Base-by-base conservation (phyloP, 2,329 filamentous ascomycete genomes). In the Trichoderma sp. region DNA sequence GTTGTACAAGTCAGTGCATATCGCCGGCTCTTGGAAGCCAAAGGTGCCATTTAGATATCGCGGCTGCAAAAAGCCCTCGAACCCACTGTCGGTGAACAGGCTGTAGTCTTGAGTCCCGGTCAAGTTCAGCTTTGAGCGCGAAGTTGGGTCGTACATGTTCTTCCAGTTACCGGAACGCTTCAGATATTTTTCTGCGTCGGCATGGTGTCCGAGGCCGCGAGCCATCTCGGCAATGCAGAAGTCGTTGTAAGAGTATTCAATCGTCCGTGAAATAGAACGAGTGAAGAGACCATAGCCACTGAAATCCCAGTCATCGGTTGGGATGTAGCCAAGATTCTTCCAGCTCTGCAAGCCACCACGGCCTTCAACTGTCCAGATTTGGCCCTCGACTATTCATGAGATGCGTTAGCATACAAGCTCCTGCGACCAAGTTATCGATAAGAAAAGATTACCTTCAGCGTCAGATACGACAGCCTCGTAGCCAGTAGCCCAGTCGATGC, bases 231-330 rank as follows among this genome's bases (percentile, higher is more conserved):
- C 85, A 67, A 92, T 89, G 73, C 88, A 89, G 73, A 90, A 94
- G 78, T 94, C 92, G 71, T 94, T 86, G 78, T 94, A 94, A 0
- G 90, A 89, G 75, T 94, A 94, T 76, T 94, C 92, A 5, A 94
- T 86, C 0, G 90, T 93, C 3, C 92, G 85, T 2, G 89, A 92
- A 34, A 95, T 86, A 67, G 86, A 90, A 7, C 92, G 86, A 0
- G 90, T 91, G 72, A 87, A 85, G 0, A 89, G 85, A 0, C 91
- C 91, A 1, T 84, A 83, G 10, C 89, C 89, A 43, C 85, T 81
- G 0, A 83, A 82, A 74, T 93, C 91, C 32, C 83, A 84, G 75
- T 94, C 89, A 70, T 92, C 85, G 1, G 83, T 85, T 0, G 92
- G 91, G 26, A 95, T 92, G 75, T 91, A 95, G 7, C 89, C 87